A percentile compares a stretch with the other conserved stretches of the same genome.
Evolutionary conservation across 2,329 filamentous ascomycete species (phyloP).

Genomic region (Stromatinia cepivora): DNA sequence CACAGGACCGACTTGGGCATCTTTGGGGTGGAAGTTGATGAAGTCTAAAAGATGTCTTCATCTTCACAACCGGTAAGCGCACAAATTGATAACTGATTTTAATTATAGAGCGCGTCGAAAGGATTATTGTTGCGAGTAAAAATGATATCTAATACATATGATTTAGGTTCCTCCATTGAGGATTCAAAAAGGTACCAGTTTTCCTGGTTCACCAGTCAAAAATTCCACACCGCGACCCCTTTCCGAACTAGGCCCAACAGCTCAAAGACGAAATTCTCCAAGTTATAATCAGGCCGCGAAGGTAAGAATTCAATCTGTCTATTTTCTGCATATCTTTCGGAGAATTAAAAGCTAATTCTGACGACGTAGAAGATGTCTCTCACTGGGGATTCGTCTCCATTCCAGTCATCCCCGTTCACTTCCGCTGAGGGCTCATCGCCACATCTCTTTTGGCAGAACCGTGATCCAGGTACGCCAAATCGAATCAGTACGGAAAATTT

Average conservation of each 20-base stretch:
- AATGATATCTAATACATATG: conserved; percentile 16
- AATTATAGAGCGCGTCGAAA: neutral
- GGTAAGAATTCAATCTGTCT: conserved; percentile 50
- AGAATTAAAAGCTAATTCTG: conserved; percentile 36
- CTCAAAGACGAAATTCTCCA: conserved; percentile 86
- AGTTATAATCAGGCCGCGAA: conserved; percentile 78
- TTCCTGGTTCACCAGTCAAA: conserved; percentile 59
- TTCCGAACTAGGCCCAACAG: conserved; percentile 83
- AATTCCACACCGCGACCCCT: conserved; percentile 70
- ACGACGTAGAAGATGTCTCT: conserved; percentile 62
- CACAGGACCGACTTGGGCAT: conserved; percentile 8
- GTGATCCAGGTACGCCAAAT: conserved; percentile 66
- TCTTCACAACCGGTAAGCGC: conserved; percentile 36
- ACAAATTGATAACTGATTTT: neutral
- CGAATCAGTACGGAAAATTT: conserved; percentile 69
- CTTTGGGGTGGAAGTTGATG: conserved; percentile 14
- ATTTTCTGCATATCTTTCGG: conserved; percentile 30
- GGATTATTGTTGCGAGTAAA: neutral
- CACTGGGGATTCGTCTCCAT: conserved; percentile 75
- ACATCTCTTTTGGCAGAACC: conserved; percentile 85
- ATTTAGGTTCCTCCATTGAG: conserved; percentile 72
- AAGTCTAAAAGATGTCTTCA: conserved; percentile 31
- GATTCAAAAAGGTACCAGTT: conserved; percentile 69
- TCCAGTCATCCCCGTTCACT: conserved; percentile 76
- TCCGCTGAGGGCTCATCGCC: conserved; percentile 66